Percentiles rank a stretch among this genome's conserved stretches.
These are phyloP conservation scores for Podospora pseudopauciseta DNA, from an alignment of 495 filamentous ascomycete genomes.

Conservation along the genomic window DNA sequence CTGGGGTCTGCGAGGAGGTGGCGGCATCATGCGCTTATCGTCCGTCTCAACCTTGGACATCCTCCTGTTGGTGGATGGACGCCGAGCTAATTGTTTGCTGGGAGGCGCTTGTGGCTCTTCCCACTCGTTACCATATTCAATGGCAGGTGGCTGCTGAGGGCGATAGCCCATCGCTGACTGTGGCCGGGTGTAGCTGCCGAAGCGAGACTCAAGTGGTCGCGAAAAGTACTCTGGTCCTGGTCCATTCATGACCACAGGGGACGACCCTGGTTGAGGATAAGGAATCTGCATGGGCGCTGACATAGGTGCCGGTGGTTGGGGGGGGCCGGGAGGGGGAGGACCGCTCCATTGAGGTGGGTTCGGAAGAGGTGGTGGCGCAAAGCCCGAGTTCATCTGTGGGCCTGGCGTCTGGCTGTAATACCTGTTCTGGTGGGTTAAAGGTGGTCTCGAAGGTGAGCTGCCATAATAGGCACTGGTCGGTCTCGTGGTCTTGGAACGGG, in stretches of 20 bases:
- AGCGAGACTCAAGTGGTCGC: constrained; percentile 35
- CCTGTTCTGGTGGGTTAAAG: constrained; percentile 28
- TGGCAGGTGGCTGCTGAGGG: constrained; percentile 20
- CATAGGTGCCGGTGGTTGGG: background rate
- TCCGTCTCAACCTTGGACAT: constrained; percentile 35
- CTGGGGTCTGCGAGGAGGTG: constrained; percentile 34
- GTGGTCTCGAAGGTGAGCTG: constrained; percentile 27
- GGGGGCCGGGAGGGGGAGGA: constrained; percentile 6
- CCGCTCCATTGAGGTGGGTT: constrained; percentile 4
- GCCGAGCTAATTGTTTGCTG: constrained; percentile 33
- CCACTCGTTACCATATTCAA: constrained; percentile 35
- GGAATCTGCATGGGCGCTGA: constrained; percentile 5
- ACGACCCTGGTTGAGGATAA: constrained; percentile 19
- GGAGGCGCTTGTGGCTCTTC: constrained; percentile 14
- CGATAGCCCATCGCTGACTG: constrained; percentile 44
- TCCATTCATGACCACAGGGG: constrained; percentile 23
- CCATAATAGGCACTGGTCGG: constrained; percentile 40
- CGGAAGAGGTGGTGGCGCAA: constrained; percentile 15
- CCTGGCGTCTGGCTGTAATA: constrained; percentile 22
- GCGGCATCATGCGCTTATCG: constrained; percentile 40
- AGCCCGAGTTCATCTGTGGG: constrained; percentile 15
- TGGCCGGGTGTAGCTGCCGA: constrained; percentile 37
- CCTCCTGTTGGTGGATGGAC: constrained; percentile 39
- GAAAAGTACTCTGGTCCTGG: constrained; percentile 30
- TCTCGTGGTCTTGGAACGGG: constrained; percentile 38